phyloP scores from a whole-genome alignment of 257 asterid genomes.

The Penstemon barbatus region DNA sequence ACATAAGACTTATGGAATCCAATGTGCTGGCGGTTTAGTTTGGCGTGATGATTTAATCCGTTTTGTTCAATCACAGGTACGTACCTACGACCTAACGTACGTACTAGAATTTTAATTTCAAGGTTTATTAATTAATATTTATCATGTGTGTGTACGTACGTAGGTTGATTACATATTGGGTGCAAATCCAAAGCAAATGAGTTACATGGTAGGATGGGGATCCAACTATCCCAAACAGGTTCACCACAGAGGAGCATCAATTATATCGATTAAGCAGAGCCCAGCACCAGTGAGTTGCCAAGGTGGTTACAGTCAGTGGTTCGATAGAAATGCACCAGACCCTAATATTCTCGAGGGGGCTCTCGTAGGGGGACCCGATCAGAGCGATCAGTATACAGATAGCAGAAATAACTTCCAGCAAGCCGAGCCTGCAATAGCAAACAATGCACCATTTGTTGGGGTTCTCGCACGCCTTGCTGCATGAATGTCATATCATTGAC shows the following conservation, averaged over 20 bases:
- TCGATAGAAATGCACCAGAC: slow-evolving; percentile 42
- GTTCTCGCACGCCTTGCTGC: slow-evolving; percentile 50
- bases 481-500: not conserved
- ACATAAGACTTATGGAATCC: slow-evolving; percentile 20
- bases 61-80: slow-evolving; percentile 52
- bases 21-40: slow-evolving; percentile 37
- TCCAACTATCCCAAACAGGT: slow-evolving; percentile 45
- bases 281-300: slow-evolving; percentile 39
- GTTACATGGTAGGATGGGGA: slow-evolving; percentile 77
- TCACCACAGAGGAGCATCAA: slow-evolving; percentile 72
- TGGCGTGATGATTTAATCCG: slow-evolving; percentile 29
- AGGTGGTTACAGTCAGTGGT: slow-evolving; percentile 47
- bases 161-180: slow-evolving; percentile 71
- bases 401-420: slow-evolving; percentile 44
- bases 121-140: too few species aligned
- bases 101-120: too few species aligned
- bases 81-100: too few species aligned
- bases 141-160: too few species aligned
- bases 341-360: slow-evolving; percentile 66
- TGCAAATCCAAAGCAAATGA: slow-evolving; percentile 43
- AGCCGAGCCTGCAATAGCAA: slow-evolving; percentile 54
- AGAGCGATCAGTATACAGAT: slow-evolving; percentile 39
- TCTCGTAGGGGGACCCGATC: slow-evolving; percentile 64
- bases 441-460: slow-evolving; percentile 62
- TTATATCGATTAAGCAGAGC: slow-evolving; percentile 45